A percentile compares a stretch with the other conserved stretches of the same genome.
These are phyloP conservation scores for Globisporangium takayamanum DNA, from an alignment of 352 stramenopile genomes.

Conservation along the genomic window DNA sequence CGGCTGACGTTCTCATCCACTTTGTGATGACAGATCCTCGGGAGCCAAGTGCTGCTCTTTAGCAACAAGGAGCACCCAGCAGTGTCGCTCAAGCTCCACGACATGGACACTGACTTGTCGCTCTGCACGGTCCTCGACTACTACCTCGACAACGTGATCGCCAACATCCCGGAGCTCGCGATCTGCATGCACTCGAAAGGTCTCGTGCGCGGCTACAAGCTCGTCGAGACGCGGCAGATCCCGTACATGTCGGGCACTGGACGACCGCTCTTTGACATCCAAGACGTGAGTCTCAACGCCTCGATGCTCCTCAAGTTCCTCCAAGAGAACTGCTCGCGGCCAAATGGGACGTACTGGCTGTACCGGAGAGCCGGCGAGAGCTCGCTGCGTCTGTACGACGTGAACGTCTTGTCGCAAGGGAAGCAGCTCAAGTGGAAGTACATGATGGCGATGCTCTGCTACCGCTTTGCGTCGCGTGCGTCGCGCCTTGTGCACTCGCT, in stretches of 20 bases:
- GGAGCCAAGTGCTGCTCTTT: constrained; percentile 78
- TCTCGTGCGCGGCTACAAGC: constrained; percentile 77
- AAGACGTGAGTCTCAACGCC: constrained; percentile 84
- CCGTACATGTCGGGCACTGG: constrained; percentile 65
- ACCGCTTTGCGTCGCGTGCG: constrained; percentile 72
- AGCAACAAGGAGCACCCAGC: constrained; percentile 79
- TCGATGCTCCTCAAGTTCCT: constrained; percentile 85
- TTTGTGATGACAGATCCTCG: constrained; percentile 41
- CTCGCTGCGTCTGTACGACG: constrained; percentile 75
- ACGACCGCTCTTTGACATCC: constrained; percentile 69
- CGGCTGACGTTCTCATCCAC: neutral
- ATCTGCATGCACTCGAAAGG: constrained; percentile 87
- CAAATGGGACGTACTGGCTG: constrained; percentile 82
- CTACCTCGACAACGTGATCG: constrained; percentile 85
- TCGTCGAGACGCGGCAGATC: constrained; percentile 78
- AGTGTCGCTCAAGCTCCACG: constrained; percentile 78
- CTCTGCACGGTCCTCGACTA: constrained; percentile 80
- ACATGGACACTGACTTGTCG: constrained; percentile 83
- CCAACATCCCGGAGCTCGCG: constrained; percentile 79
- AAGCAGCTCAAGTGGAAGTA: constrained; percentile 89
- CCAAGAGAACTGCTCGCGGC: constrained; percentile 76
- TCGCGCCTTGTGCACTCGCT: constrained; percentile 59
- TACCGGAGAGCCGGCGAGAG: constrained; percentile 76
- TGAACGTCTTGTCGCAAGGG: constrained; percentile 73
- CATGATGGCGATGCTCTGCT: constrained; percentile 88